Conservation (phyloP, 805 yeast species). For the Cyberlindnera meyerae region DNA sequence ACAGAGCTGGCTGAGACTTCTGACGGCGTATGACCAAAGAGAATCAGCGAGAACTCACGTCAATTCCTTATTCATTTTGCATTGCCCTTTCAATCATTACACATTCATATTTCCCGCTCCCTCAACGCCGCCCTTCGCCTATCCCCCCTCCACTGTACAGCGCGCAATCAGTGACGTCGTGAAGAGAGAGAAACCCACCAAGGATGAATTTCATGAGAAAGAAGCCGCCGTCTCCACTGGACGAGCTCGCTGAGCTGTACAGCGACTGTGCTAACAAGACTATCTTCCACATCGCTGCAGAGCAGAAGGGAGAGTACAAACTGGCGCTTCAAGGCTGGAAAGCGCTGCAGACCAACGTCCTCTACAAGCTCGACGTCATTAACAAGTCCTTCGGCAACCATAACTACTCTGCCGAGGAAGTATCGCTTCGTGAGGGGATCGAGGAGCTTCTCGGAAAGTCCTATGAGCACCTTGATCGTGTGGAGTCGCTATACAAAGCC, state of each 20-base stretch:
- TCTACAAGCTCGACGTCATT: conserved; percentile 49
- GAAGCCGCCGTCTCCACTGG: conserved; percentile 56
- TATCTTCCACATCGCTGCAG: conserved; percentile 51
- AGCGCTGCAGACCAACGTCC: conserved; percentile 56
- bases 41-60: too few species aligned
- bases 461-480: conserved; percentile 37
- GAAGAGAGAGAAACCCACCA: too few species aligned
- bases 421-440: conserved; percentile 31
- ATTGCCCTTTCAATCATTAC: too few species aligned
- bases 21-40: too few species aligned
- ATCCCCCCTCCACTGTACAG: too few species aligned
- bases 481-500: conserved; percentile 19
- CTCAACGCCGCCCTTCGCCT: too few species aligned
- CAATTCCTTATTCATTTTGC: too few species aligned
- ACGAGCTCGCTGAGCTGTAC: conserved; percentile 55
- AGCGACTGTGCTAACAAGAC: conserved; percentile 58
- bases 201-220: conserved; percentile 48
- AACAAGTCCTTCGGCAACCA: conserved; percentile 36
- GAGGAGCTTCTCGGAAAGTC: conserved; percentile 21
- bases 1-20: too few species aligned
- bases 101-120: too few species aligned
- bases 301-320: conserved; percentile 46
- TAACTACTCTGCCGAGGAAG: conserved; percentile 41
- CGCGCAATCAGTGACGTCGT: too few species aligned
- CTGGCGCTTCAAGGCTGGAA: conserved; percentile 73